Conservation (phyloP, 2,329 filamentous ascomycete genomes). For the Botrytis galanthina region DNA sequence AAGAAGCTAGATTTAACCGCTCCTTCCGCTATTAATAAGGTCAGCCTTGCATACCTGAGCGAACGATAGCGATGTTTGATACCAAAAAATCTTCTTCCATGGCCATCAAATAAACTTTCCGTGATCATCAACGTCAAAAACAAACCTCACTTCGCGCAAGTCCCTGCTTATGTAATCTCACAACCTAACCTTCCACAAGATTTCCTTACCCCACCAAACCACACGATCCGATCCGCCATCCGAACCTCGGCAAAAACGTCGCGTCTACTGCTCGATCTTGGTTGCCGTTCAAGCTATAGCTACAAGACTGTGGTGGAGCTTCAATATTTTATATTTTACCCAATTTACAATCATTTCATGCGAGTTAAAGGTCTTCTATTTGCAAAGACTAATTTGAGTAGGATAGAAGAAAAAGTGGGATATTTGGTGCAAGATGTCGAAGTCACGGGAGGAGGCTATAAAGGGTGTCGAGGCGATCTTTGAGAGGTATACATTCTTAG, state of each 20-base stretch:
- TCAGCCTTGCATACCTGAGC: not conserved
- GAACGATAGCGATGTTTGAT: not conserved
- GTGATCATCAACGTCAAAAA: not conserved
- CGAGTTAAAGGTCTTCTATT: accelerated
- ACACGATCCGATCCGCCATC: not conserved
- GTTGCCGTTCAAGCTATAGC: not conserved
- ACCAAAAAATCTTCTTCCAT: not conserved
- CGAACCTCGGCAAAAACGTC: not conserved
- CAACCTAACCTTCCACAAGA: too few relatives aligned
- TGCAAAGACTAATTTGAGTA: too few relatives aligned
- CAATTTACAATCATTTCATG: not conserved
- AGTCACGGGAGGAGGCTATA: constrained; percentile 29
- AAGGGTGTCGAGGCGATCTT: constrained; percentile 35
- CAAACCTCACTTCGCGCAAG: too few relatives aligned
- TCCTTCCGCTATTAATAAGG: too few relatives aligned
- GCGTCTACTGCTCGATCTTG: not conserved
- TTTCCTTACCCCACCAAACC: not conserved
- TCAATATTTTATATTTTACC: not conserved
- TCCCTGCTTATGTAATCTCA: too few relatives aligned
- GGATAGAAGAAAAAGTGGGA: not conserved
- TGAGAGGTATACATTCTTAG: constrained; percentile 28
- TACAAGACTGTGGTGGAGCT: not conserved
- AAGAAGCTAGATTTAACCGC: not conserved
- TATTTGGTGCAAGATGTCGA: constrained; percentile 18
- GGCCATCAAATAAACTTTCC: not conserved